Conservation (phyloP, 2,329 filamentous ascomycete species). For the Clonostachys sp. region DNA sequence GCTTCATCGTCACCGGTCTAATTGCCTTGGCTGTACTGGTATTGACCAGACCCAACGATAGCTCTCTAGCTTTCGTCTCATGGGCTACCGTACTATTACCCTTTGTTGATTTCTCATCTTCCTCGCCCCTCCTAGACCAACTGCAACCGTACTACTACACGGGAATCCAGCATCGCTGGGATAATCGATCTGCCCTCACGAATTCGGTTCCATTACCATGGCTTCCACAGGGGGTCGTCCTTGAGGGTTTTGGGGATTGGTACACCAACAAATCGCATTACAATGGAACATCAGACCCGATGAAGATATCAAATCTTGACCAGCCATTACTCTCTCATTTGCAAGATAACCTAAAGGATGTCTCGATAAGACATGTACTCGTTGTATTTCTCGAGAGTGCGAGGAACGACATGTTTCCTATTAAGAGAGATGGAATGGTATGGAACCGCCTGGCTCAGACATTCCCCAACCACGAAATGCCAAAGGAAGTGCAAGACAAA, state of each 20-base stretch:
- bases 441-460: conserved; percentile 14
- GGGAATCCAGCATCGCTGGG: background rate
- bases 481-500: conserved; percentile 12
- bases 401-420: conserved; percentile 22
- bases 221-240: background rate
- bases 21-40: too few species aligned
- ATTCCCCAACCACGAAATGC: conserved; percentile 12
- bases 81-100: background rate
- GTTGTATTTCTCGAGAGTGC: conserved; percentile 25
- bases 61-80: background rate
- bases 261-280: conserved; percentile 9
- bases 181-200: background rate
- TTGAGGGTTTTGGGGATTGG: background rate
- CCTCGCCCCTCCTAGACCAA: background rate
- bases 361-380: conserved; percentile 27
- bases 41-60: background rate
- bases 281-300: conserved; percentile 17
- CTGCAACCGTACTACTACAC: background rate
- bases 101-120: background rate
- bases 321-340: conserved; percentile 11
- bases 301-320: conserved; percentile 23
- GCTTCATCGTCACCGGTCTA: too few species aligned
- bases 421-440: conserved; percentile 18
- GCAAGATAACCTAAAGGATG: conserved; percentile 4
- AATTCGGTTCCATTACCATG: background rate